A percentile compares a stretch with the other conserved stretches of the same genome.
Conservation (phyloP, 345 rosid genomes). For the Limnanthes douglasii region DNA sequence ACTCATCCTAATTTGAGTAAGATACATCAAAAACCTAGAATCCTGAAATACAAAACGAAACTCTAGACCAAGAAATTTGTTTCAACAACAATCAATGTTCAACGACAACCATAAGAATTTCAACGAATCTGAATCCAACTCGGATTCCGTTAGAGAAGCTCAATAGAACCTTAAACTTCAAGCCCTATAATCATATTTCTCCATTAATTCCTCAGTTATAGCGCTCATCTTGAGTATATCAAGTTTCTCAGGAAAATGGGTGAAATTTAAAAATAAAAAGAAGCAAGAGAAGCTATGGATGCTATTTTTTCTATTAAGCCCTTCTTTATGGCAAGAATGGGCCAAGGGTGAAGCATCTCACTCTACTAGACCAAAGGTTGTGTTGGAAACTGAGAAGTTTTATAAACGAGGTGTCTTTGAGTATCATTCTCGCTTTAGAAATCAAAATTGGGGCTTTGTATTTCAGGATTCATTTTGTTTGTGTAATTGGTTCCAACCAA, state of each 20-base stretch:
- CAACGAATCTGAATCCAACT: slow-evolving; percentile 39
- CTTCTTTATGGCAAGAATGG: slow-evolving; percentile 84
- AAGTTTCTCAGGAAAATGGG: slow-evolving; percentile 67
- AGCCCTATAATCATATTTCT: slow-evolving; percentile 43
- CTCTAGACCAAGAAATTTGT: too few relatives aligned
- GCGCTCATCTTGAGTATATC: slow-evolving; percentile 59
- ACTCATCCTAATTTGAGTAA: too few relatives aligned
- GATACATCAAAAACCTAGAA: too few relatives aligned
- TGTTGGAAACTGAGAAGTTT: slow-evolving; percentile 36
- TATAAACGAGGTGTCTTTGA: slow-evolving; percentile 70
- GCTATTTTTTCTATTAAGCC: slow-evolving; percentile 57
- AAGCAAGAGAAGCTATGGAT: slow-evolving; percentile 78
- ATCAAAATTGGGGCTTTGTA: too few relatives aligned
- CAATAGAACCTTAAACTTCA: slow-evolving; percentile 31
- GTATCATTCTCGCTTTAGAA: too few relatives aligned
- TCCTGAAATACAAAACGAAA: too few relatives aligned
- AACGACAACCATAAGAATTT: too few relatives aligned
- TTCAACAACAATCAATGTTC: too few relatives aligned
- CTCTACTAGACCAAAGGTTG: slow-evolving; percentile 28
- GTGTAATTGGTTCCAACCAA: too few relatives aligned
- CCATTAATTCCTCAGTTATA: slow-evolving; percentile 57
- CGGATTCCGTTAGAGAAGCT: slow-evolving; percentile 51
- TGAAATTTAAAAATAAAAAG: slow-evolving; percentile 58
- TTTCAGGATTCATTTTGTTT: too few relatives aligned
- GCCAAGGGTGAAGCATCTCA: slow-evolving; percentile 71